Conservation (phyloP, 768 basidiomycete species). For the Pluteus cervinus region DNA sequence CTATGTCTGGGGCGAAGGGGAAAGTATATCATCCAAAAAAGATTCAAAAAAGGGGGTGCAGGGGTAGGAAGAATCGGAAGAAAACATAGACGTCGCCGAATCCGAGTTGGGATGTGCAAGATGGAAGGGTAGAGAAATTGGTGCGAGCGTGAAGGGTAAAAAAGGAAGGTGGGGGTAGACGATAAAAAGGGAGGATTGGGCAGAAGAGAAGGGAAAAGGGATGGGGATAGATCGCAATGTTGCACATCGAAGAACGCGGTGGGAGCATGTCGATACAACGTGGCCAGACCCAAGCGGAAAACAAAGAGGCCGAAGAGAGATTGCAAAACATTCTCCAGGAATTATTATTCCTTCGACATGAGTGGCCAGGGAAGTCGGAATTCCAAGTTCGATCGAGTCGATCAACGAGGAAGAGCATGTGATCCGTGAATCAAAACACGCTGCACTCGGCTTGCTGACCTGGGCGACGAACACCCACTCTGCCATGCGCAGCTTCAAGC, state of each 20-base stretch:
- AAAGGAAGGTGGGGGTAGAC: conserved; percentile 13
- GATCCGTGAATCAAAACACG: conserved; percentile 21
- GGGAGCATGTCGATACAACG: too few species aligned
- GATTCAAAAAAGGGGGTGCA: too few species aligned
- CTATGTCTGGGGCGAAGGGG: too few species aligned
- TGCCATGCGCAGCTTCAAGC: too few species aligned
- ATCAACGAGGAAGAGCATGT: conserved; percentile 37
- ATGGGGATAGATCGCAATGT: too few species aligned
- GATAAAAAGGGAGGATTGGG: conserved; percentile 10
- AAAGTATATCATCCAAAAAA: too few species aligned
- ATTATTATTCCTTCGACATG: conserved; percentile 21
- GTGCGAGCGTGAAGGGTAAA: too few species aligned
- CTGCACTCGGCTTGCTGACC: conserved; percentile 15
- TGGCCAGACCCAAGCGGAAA: conserved; percentile 11
- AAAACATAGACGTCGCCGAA: conserved; percentile 16
- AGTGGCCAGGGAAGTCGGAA: conserved; percentile 19
- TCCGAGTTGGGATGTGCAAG: conserved; percentile 16
- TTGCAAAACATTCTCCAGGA: conserved; percentile 28
- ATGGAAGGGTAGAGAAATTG: conserved; percentile 21
- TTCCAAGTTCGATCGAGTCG: too few species aligned
- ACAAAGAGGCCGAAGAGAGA: too few species aligned
- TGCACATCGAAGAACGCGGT: too few species aligned
- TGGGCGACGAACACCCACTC: too few species aligned
- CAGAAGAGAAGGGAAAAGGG: conserved; percentile 3
- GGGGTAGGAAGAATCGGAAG: conserved; percentile 21